Base-by-base conservation (phyloP, 768 basidiomycete genomes). In the Mycena galopus region DNA sequence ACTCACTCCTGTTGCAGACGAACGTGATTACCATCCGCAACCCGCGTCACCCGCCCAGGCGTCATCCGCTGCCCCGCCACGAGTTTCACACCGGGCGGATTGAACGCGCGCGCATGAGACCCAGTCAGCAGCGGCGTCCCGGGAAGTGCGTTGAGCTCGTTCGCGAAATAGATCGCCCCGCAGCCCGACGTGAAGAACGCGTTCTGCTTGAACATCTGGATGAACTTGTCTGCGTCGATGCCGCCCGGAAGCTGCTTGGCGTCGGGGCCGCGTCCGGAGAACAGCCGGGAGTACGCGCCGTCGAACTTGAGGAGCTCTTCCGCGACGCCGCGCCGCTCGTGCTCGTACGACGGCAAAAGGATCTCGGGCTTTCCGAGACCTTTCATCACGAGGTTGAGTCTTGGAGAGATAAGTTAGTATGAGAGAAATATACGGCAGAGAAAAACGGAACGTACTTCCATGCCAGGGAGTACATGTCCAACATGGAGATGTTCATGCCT, bases 241-340 rank as follows among this genome's bases (percentile, higher is more conserved):
- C 74, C 74, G 29, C 65, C 65, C 7, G 74, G 64, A 6, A 75
- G 71, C 27, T 75, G 74, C 65, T 21, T 39, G 14, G 71, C 74
- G 62, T 75, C 74, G 47, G 64, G 53, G 1, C 71, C 71, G 44
- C 74, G 72, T 1, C 75, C 82, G 16, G 82, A 84, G 77, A 84
- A 85, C 47, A 84, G 73, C 11, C 79, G 77, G 16, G 81, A 78
- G 74, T 85, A 84, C 69, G 83, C 83, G 57, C 79, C 78, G 74
- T 86, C 85, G 65, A 84, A 84, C 55, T 82, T 77, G 75, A 86
- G 85, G 35, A 87, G 81, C 50, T 84, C 83, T 60, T 84, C 77
- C 1, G 85, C 86, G 70, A 77, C 79, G 35, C 78, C 79, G 59
- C 82, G 81, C 10, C 86, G 79, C 73, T 87, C 86, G 32, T 76